Base-by-base conservation (phyloP, 1,139 yeast genomes). In the Pichia sp. region DNA sequence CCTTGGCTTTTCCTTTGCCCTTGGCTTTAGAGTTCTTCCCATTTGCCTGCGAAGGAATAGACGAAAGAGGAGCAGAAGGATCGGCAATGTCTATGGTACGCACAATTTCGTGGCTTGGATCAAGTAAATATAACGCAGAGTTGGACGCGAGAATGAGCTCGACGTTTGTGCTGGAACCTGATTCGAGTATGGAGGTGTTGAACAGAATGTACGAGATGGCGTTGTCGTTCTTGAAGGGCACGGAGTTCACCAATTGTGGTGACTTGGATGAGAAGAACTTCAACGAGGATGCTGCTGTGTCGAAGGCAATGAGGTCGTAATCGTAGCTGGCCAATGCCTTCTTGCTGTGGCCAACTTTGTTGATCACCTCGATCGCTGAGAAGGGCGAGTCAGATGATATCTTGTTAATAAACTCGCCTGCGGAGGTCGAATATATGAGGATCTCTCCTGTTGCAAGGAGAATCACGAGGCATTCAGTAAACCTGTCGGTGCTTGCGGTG, bases 341-440 rank as follows among this genome's bases (percentile, higher is more conserved):
- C 42, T 48, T 48, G 6, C 46, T 26, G n/a, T 44, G 10, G 12
- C 46, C 50, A 7, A 45, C 8, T 26, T 45, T 43, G 19, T 45
- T 40, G 4, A 53, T 50, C 2, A 50, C 52, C 5, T 53, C 56
- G 12, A 53, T 43, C 4, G 54, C 44, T 12, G 56, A 46, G 28
- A 68, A 58, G 7, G 65, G 55, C 3, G 69, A 55, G 1, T 62
- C 65, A 6, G 65, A 63, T 0, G 68, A 65, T 44, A 75, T 69
- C 57, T 73, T 70, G 53, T 66, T 66, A 26, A 71, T 62, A 12
- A 70, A 60, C 28, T 68, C 71, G 50, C 71, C 71, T 25, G 68
- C 66, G 36, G 63, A 61, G 1, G 81, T 80, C 1, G 80, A 72
- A 49, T 73, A 71, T 7, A 75, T 62, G 48, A 73, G 63, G 22